Evolutionary conservation across 176 grass and related monocot species (phyloP), one percentile per base, ranked within the genome.

Genomic region (Rhynchospora breviuscula): DNA sequence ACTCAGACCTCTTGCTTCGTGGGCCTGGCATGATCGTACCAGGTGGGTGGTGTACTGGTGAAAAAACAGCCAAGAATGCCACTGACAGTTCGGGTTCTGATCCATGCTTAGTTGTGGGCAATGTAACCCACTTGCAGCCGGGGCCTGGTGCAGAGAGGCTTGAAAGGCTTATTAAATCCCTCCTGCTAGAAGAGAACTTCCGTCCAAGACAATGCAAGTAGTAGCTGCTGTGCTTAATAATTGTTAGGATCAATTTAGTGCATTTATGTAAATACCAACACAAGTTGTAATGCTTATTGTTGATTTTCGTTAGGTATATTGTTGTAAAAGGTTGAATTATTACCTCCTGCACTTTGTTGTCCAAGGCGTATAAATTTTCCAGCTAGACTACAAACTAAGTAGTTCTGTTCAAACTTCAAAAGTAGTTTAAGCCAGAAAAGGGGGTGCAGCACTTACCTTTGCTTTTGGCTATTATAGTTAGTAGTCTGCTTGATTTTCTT

Each of bases 121-220:
- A 97, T 48, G n/a, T 75, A 0, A 85, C 70, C 43, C 0, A 51
- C 17, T 74, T 93, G 17, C 63, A 58, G 72, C 91, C 89, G 0
- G 89, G 94, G 0, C 87, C 87, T 0, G 94, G 91, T 2, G 89
- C 94, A 0, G 33, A 73, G 59, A 78, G 91, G 84, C 82, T 97
- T 76, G 81, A 81, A 76, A 31, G 49, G 45, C 94, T 97, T 67
- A 61, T 97, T 26, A 19, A 51, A 59, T 91, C 89, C 67, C 84
- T 96, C 10, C 51, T 96, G 79, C 88, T 86, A 3, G 87, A 91
- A 84, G 85, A 96, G 57, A 96, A 89, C 25, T 96, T 96, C 79
- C 88, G 83, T 68, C 79, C 91, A 1, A 89, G 78, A 25, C 93
- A 93, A 82, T 96, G 91, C 89, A 84, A 66, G 7, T 88, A 78